Conservation (phyloP, 371 early-diverging fungal genomes). For the Dichotomocladium elegans region DNA sequence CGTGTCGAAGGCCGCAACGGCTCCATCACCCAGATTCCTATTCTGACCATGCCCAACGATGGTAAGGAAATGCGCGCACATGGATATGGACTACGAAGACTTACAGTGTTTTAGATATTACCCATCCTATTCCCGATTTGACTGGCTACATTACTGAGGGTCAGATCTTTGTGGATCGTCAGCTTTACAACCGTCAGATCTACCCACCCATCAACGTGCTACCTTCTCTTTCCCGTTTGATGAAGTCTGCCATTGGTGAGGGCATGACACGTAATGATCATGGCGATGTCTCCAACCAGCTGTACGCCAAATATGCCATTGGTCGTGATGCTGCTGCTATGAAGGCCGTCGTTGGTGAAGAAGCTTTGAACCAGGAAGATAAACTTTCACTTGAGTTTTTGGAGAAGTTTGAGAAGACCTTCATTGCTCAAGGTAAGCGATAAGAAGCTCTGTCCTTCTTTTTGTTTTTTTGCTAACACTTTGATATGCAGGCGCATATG, state of each 20-base stretch:
- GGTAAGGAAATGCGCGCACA: constrained; percentile 45
- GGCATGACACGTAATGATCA: constrained; percentile 99
- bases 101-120: constrained; percentile 78
- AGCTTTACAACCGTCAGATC: constrained; percentile 99
- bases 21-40: constrained; percentile 99
- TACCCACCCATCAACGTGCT: constrained; percentile 99
- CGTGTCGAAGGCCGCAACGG: constrained; percentile 99
- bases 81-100: background rate
- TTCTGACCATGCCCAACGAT: constrained; percentile 99
- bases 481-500: constrained; percentile 64
- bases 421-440: constrained; percentile 93
- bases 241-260: constrained; percentile 99
- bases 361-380: constrained; percentile 98
- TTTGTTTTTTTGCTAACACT: background rate
- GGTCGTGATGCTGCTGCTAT: constrained; percentile 99
- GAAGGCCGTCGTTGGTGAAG: constrained; percentile 99
- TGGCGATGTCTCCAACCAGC: constrained; percentile 99
- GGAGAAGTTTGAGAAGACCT: constrained; percentile 98
- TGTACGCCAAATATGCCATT: constrained; percentile 99
- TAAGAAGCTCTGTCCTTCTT: background rate
- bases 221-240: constrained; percentile 98
- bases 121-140: constrained; percentile 99
- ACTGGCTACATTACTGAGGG: constrained; percentile 99
- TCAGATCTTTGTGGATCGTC: constrained; percentile 99
- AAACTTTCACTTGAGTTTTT: constrained; percentile 98